Base-by-base conservation (phyloP, 768 basidiomycete species). In the Pulveroboletus sp. region DNA sequence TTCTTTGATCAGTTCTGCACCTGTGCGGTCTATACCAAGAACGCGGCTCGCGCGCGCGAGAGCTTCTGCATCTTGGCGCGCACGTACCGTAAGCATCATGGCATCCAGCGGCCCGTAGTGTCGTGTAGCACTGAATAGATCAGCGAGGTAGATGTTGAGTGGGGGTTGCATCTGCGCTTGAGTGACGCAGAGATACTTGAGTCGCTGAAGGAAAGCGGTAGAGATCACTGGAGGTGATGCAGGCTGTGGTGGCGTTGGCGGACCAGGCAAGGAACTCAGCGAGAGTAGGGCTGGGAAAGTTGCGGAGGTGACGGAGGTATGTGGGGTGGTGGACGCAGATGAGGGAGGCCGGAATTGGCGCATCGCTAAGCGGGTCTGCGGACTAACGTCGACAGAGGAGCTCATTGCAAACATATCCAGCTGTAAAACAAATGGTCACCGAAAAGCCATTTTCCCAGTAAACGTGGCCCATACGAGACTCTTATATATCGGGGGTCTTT, bases 341-440 rank as follows among this genome's bases (percentile, higher is more conserved):
- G 69, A 59, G 44, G 71, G 49, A 20, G 60, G 57, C 38, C 65
- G 63, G 53, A 56, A 61, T 44, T 63, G 69, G 19, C 68, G 73
- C 47, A 74, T 57, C 10, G 61, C 57, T 14, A 53, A 49, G 19
- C 67, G 65, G 24, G 71, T 69, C 10, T 68, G 65, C 33, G 75
- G 68, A 20, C 77, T 72, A 10, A 86, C 62, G 27, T 73, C 68
- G 40, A 87, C 65, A 35, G 79, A 79, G 6, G 77, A 79, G 58
- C 87, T 90, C 78, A 92, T 82, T 3, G 87, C 75, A 62, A 92
- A 91, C 58, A 77, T 79, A 62, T 92, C 87, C 13, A 92, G 74
- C 88, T 90, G 31, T 47, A 21, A 33, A 45, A 32, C 27, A 40
- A 46, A 38, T 23, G n/a, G 35, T 52, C 41, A 58, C 10, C 31